Evolutionary conservation across 805 yeast species (phyloP).

Genomic region (Wickerhamiella vanderwaltii): DNA sequence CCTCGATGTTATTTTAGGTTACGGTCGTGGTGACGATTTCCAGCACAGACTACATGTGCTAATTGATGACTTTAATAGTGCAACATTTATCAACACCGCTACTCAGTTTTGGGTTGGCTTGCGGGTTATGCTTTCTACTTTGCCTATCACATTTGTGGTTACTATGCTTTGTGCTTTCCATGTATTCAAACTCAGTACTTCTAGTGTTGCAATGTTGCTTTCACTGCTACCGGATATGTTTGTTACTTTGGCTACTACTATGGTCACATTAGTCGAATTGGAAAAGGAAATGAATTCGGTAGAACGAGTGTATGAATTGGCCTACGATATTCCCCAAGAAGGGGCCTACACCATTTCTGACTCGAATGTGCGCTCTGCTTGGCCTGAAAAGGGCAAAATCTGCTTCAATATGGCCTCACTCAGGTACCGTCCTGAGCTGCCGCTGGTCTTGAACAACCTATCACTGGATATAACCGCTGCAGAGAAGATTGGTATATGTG

Average conservation of each 20-base stretch:
- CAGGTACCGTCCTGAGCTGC: slow-evolving; percentile 52
- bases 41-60: slow-evolving; percentile 34
- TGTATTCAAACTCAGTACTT: slow-evolving; percentile 46
- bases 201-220: slow-evolving; percentile 56
- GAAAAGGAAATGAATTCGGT: slow-evolving; percentile 71
- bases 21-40: slow-evolving; percentile 37
- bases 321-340: slow-evolving; percentile 47
- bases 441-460: slow-evolving; percentile 50
- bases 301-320: slow-evolving; percentile 59
- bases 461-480: slow-evolving; percentile 38
- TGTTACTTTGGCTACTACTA: slow-evolving; percentile 45
- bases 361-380: slow-evolving; percentile 34
- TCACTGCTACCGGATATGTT: slow-evolving; percentile 47
- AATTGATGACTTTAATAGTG: slow-evolving; percentile 53
- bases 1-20: slow-evolving; percentile 50
- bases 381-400: slow-evolving; percentile 58
- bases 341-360: slow-evolving; percentile 41
- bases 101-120: slow-evolving; percentile 65
- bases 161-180: slow-evolving; percentile 48
- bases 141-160: slow-evolving; percentile 41
- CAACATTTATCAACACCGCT: slow-evolving; percentile 50
- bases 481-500: slow-evolving; percentile 77
- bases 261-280: slow-evolving; percentile 54
- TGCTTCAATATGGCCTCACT: slow-evolving; percentile 64
- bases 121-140: slow-evolving; percentile 45